Evolutionary conservation across 2,329 filamentous ascomycete species (phyloP), one percentile per base, ranked within the genome.

Genomic region (Verticillium klebahnii): DNA sequence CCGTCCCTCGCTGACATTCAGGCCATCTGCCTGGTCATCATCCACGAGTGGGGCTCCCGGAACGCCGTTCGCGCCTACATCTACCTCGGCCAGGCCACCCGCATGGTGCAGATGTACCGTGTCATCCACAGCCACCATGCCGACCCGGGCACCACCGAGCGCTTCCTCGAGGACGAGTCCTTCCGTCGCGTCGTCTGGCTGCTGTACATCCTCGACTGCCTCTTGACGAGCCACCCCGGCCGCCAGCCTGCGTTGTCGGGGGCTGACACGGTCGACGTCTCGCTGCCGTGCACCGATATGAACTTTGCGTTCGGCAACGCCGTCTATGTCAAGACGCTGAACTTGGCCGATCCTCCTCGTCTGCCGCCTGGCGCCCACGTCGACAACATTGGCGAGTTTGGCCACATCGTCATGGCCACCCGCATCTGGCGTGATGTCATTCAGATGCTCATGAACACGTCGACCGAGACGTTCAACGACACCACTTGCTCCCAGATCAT

Each of bases 21-120:
- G 74, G 81, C 84, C 57, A 75, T 87, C 34, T 86, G 85, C 72
- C 77, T 87, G 60, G 74, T 87, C 66, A 82, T 85, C 66, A 84
- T 87, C 59, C 85, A 87, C 67, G 85, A 87, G 73, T 87, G 85
- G 85, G 85, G 85, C 57, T 82, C 81, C 62, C 75, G 85, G 52
- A 86, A 86, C 70, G 85, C 85, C 40, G 83, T 87, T 34, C 83
- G 85, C 19, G 85, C 85, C 64, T 87, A 87, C 76, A 82, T 86
- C 70, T 86, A 86, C 69, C 78, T 87, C 29, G 85, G 85, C 65
- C 84, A 87, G 69, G 85, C 85, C 36, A 81, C 83, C n/a, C 82
- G 85, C 63, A 86, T 87, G 84, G 79, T 85, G 36, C 85, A 87
- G 74, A 87, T 87, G 85, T 86, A 83, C 67, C 80, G 83, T 65